Percentiles rank a stretch among this genome's conserved stretches.
Evolutionary conservation across 2,329 filamentous ascomycete species (phyloP).

Genomic region (Boeremia lycopersici): DNA sequence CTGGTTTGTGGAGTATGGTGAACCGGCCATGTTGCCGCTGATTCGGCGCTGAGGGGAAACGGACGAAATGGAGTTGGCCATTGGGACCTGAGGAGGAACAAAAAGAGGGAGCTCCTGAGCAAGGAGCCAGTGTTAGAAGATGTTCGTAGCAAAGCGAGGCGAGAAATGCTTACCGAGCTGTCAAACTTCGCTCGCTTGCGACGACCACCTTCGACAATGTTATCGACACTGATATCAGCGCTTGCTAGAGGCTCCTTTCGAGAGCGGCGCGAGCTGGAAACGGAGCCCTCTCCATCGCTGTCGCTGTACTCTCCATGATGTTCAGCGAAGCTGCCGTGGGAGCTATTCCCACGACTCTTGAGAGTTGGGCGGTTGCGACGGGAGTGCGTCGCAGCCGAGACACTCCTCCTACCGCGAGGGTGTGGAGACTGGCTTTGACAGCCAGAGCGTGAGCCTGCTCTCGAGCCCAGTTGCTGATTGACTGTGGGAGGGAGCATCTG

Average conservation of each 20-base stretch:
- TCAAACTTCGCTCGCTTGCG: constrained; percentile 94
- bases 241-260: constrained; percentile 87
- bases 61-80: constrained; percentile 95
- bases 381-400: constrained; percentile 70
- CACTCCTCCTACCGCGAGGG: constrained; percentile 74
- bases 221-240: constrained; percentile 96
- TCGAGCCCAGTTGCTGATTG: constrained; percentile 68
- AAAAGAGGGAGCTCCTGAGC: constrained; percentile 91
- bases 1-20: constrained; percentile 76
- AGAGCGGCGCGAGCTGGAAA: constrained; percentile 71
- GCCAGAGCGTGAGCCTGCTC: constrained; percentile 70
- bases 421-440: constrained; percentile 80
- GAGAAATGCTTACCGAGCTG: constrained; percentile 79
- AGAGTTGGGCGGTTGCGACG: constrained; percentile 67
- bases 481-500: constrained; percentile 66
- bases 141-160: constrained; percentile 16
- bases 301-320: constrained; percentile 76
- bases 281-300: constrained; percentile 79
- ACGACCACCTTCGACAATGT: constrained; percentile 95
- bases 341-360: constrained; percentile 71
- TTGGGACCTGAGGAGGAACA: constrained; percentile 78
- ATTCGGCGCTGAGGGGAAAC: constrained; percentile 87
- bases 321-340: constrained; percentile 65
- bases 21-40: constrained; percentile 73
- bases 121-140: constrained; percentile 32